Evolutionary conservation across 2,329 filamentous ascomycete genomes (phyloP).

Genomic region (Aspergillus alliaceus): DNA sequence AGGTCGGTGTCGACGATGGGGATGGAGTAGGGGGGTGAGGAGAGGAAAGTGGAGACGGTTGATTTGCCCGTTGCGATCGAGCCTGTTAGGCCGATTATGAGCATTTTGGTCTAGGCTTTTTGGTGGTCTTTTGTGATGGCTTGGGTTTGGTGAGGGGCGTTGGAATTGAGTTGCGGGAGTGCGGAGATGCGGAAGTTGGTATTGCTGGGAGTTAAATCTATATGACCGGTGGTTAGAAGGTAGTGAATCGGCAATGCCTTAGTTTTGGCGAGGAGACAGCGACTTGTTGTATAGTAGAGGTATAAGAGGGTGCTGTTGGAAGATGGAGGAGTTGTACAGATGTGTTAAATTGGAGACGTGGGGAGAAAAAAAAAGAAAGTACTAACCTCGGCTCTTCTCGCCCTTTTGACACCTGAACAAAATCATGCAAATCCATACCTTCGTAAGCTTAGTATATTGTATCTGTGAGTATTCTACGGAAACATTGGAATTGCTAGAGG

Average conservation of each 20-base stretch:
- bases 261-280: background rate
- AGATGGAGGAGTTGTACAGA: background rate
- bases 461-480: background rate
- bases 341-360: slow-evolving; percentile 9
- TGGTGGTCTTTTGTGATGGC: background rate
- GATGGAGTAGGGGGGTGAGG: slow-evolving; percentile 75
- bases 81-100: slow-evolving; percentile 92
- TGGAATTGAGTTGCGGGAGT: background rate
- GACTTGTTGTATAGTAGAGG: background rate
- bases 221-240: too few species aligned
- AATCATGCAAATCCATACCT: too few species aligned
- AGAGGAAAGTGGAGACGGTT: slow-evolving; percentile 83
- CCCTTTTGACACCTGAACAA: background rate
- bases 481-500: too few species aligned
- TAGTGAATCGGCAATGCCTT: too few species aligned
- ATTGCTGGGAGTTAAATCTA: too few species aligned
- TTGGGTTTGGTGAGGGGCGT: background rate
- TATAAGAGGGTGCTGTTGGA: background rate
- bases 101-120: slow-evolving; percentile 56
- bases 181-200: too few species aligned
- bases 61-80: slow-evolving; percentile 98
- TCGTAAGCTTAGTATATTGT: too few species aligned
- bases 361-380: background rate
- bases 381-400: slow-evolving; percentile 1
- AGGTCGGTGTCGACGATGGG: slow-evolving; percentile 94